Conservation (phyloP, 2,329 filamentous ascomycete species). For the Iodosphaeria phyllophila region DNA sequence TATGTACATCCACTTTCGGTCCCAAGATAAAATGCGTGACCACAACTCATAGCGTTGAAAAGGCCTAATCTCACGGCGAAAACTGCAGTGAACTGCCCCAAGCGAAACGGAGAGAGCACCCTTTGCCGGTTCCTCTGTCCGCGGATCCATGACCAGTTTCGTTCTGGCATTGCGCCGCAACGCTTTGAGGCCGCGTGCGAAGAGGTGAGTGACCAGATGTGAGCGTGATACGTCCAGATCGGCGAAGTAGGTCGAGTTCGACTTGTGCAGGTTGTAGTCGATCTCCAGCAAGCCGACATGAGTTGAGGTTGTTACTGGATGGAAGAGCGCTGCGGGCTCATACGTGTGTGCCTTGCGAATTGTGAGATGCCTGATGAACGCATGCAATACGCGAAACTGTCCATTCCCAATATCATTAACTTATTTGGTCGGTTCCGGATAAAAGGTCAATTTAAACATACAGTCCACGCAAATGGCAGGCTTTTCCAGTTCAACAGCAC, state of each 20-base stretch:
- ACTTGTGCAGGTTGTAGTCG: conserved; percentile 76
- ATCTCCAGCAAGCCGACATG: conserved; percentile 57
- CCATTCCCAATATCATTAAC: neutral
- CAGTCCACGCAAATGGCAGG: conserved; percentile 58
- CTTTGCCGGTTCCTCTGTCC: conserved; percentile 23
- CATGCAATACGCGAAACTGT: conserved; percentile 38
- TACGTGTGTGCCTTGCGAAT: conserved; percentile 27
- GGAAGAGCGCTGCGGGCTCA: conserved; percentile 49
- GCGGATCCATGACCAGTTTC: conserved; percentile 31
- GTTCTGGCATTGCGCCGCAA: conserved; percentile 28
- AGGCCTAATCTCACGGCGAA: conserved; percentile 54
- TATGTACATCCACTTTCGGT: conserved; percentile 67
- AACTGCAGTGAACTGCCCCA: conserved; percentile 55
- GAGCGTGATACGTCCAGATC: conserved; percentile 73
- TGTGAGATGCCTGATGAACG: conserved; percentile 34
- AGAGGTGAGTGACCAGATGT: conserved; percentile 55
- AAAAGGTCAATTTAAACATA: conserved; percentile 20
- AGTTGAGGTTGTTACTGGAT: conserved; percentile 46
- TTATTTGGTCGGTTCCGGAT: neutral
- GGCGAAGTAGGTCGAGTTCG: conserved; percentile 70
- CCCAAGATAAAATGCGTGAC: conserved; percentile 53
- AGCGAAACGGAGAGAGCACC: conserved; percentile 45
- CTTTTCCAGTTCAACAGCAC: conserved; percentile 53
- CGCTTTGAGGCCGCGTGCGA: conserved; percentile 36
- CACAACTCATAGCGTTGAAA: conserved; percentile 57